Evolutionary conservation across 2,329 filamentous ascomycete species (phyloP).

Genomic region (Elsinoe necatrix): DNA sequence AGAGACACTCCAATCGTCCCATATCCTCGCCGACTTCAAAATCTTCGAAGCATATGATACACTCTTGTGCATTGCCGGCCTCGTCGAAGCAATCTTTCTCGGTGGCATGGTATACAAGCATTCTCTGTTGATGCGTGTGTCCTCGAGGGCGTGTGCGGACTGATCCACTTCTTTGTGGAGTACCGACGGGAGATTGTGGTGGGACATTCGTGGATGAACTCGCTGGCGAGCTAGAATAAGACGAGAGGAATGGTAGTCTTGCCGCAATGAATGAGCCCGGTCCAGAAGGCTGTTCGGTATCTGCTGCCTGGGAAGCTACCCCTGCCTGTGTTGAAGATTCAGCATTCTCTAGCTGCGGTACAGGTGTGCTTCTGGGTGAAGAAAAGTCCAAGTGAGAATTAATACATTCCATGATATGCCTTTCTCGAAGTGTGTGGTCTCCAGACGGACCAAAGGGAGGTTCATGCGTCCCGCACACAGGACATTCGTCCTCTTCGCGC

Average conservation of each 20-base stretch:
- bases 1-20: slow-evolving; percentile 54
- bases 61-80: slow-evolving; percentile 46
- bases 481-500: slow-evolving; percentile 68
- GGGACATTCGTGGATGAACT: slow-evolving; percentile 6
- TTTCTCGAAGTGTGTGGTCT: slow-evolving; percentile 15
- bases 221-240: slow-evolving; percentile 15
- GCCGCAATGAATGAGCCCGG: slow-evolving; percentile 13
- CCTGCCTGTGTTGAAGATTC: background rate
- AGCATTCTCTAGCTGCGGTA: background rate
- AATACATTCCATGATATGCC: slow-evolving; percentile 25
- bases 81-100: slow-evolving; percentile 56
- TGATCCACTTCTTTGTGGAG: slow-evolving; percentile 17
- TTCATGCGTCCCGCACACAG: slow-evolving; percentile 60
- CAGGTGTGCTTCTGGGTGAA: slow-evolving; percentile 13
- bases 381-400: slow-evolving; percentile 17
- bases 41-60: slow-evolving; percentile 57
- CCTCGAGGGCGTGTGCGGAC: slow-evolving; percentile 18
- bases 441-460: slow-evolving; percentile 40
- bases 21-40: slow-evolving; percentile 52
- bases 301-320: background rate
- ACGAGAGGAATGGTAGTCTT: slow-evolving; percentile 2
- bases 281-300: background rate
- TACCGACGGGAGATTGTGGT: slow-evolving; percentile 4
- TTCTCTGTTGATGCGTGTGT: slow-evolving; percentile 30
- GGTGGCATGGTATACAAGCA: slow-evolving; percentile 48